Conservation (phyloP, 306 rosid genomes). For the Dalbergia oliveri region DNA sequence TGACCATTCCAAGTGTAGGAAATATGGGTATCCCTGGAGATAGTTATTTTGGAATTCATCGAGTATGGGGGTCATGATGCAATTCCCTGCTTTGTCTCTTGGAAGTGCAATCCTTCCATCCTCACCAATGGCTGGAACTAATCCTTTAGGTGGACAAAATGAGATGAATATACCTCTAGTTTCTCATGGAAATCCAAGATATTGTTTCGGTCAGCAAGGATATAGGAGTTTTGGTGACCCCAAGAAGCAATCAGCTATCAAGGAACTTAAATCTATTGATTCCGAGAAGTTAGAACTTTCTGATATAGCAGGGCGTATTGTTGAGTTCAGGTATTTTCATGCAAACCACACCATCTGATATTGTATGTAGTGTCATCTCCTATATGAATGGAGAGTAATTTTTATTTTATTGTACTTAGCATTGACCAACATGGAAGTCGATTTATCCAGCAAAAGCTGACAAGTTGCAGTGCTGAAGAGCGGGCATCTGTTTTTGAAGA, state of each 20-base stretch:
- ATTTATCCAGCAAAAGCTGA: conserved; percentile 79
- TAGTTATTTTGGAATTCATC: neutral
- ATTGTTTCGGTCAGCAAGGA: conserved; percentile 57
- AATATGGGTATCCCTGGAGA: conserved; percentile 10
- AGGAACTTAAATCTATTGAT: conserved; percentile 66
- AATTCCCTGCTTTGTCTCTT: conserved; percentile 57
- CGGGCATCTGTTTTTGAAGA: conserved; percentile 70
- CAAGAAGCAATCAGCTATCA: conserved; percentile 52
- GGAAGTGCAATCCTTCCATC: conserved; percentile 62
- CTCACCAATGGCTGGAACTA: conserved; percentile 56
- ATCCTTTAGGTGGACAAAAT: conserved; percentile 46
- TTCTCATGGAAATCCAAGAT: conserved; percentile 50
- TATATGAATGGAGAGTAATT: conserved; percentile 24
- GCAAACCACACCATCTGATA: neutral
- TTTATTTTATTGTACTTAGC: conserved; percentile 48
- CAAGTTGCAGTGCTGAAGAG: conserved; percentile 64
- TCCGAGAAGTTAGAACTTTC: conserved; percentile 58
- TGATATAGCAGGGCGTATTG: conserved; percentile 65
- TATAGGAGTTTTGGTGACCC: conserved; percentile 52
- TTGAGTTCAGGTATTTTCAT: conserved; percentile 64
- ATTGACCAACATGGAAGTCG: conserved; percentile 86
- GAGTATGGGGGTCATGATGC: conserved; percentile 49
- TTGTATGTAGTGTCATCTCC: conserved; percentile 1
- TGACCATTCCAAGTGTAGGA: conserved; percentile 51
- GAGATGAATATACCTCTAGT: conserved; percentile 56